Conservation (phyloP, 495 filamentous ascomycete genomes). For the Tuber calosporum region DNA sequence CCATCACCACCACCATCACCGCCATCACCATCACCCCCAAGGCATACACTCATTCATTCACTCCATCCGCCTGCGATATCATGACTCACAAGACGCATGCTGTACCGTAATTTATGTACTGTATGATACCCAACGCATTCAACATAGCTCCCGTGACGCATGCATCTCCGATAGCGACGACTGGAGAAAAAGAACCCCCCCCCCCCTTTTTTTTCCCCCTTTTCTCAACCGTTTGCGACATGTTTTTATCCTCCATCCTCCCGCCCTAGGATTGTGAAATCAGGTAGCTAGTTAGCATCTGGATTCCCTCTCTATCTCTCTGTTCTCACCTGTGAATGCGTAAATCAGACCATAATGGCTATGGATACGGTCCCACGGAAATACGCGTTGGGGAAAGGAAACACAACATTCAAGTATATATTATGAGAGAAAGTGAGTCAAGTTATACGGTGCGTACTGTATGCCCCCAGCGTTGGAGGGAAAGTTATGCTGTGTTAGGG, state of each 20-base stretch:
- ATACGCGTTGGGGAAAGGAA: background rate
- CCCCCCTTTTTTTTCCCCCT: no score
- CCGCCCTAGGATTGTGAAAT: background rate
- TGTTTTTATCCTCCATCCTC: background rate
- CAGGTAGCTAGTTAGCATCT: background rate
- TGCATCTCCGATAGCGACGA: background rate
- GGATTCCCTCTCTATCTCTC: background rate
- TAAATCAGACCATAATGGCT: background rate
- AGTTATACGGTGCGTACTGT: background rate
- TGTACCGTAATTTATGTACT: background rate
- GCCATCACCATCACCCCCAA: background rate
- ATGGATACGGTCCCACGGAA: background rate
- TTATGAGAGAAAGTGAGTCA: background rate
- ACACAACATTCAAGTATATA: background rate
- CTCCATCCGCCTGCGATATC: background rate
- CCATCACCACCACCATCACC: background rate
- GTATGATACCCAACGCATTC: background rate
- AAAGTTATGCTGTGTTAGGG: conserved; percentile 1
- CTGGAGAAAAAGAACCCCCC: no score
- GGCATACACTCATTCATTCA: background rate
- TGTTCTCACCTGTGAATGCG: background rate
- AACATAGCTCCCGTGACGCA: background rate
- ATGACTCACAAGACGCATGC: background rate
- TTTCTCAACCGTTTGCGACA: background rate
- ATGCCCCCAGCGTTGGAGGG: background rate